These are phyloP conservation scores for Dactylellina cionopaga DNA, from an alignment of 2,329 filamentous ascomycete species.

Conservation along the genomic window DNA sequence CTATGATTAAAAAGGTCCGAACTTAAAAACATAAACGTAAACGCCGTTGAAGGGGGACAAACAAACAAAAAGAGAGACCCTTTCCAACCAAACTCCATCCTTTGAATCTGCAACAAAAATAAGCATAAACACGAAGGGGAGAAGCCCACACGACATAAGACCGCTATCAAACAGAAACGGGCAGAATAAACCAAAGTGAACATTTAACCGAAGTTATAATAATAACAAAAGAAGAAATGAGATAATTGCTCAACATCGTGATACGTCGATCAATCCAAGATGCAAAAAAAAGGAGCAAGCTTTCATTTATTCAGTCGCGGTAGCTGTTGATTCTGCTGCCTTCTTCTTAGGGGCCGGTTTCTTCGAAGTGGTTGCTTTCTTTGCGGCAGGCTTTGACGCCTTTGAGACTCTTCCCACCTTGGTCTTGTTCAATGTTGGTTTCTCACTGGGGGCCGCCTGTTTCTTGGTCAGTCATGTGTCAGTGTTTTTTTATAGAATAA, in stretches of 20 bases:
- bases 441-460: conserved; percentile 8
- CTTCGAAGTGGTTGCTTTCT: conserved; percentile 25
- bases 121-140: conserved; percentile 1
- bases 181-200: too few relatives aligned
- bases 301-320: conserved; percentile 6
- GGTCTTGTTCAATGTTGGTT: conserved; percentile 35
- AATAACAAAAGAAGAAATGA: too few relatives aligned
- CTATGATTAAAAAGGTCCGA: conserved; percentile 2
- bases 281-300: neutral
- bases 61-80: conserved; percentile 4
- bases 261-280: neutral
- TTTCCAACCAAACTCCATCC: conserved; percentile 47
- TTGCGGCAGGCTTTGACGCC: conserved; percentile 27
- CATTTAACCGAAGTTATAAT: too few relatives aligned
- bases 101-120: conserved; percentile 30
- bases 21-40: conserved; percentile 18
- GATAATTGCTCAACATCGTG: neutral
- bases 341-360: conserved; percentile 43
- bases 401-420: conserved; percentile 45
- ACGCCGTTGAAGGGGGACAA: conserved; percentile 13
- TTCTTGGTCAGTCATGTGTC: neutral
- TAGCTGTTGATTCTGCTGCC: conserved; percentile 11
- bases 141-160: neutral
- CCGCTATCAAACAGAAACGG: neutral
- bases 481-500: neutral